These are phyloP conservation scores for Paramecium tetraurelia DNA, from an alignment of 73 alveolate species.

Conservation along the genomic window DNA sequence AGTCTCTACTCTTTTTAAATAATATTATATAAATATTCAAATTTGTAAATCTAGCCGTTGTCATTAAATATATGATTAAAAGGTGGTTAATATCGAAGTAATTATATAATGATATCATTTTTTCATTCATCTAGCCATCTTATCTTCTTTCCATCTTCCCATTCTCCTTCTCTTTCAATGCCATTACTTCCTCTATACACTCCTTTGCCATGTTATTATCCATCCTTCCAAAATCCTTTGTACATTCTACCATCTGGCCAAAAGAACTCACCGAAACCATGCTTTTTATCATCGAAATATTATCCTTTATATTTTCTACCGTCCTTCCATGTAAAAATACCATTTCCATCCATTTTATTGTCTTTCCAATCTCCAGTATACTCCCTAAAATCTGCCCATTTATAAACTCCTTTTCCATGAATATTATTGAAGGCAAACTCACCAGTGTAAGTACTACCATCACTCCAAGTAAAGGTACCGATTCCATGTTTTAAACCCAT, in stretches of 20 bases:
- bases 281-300: conserved; percentile 58
- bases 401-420: conserved; percentile 62
- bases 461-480: conserved; percentile 63
- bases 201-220: conserved; percentile 73
- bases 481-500: conserved; percentile 66
- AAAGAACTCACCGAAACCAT: conserved; percentile 67
- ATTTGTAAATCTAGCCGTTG: too few relatives aligned
- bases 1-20: too few relatives aligned
- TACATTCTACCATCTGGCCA: conserved; percentile 66
- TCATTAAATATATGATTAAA: too few relatives aligned
- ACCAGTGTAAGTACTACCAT: conserved; percentile 60
- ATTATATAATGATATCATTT: too few relatives aligned
- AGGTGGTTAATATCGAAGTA: too few relatives aligned
- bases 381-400: conserved; percentile 63
- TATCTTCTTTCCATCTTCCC: conserved; percentile 77
- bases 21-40: too few relatives aligned
- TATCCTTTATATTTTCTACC: conserved; percentile 58
- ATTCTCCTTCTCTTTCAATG: conserved; percentile 69
- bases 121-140: conserved; percentile 63
- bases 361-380: conserved; percentile 63
- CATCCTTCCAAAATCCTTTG: conserved; percentile 69
- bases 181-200: conserved; percentile 68
- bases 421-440: conserved; percentile 53
- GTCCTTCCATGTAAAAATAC: conserved; percentile 63
- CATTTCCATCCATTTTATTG: conserved; percentile 66